phyloP scores from a whole-genome alignment of 306 rosid genomes.

The Corylus heterophylla region DNA sequence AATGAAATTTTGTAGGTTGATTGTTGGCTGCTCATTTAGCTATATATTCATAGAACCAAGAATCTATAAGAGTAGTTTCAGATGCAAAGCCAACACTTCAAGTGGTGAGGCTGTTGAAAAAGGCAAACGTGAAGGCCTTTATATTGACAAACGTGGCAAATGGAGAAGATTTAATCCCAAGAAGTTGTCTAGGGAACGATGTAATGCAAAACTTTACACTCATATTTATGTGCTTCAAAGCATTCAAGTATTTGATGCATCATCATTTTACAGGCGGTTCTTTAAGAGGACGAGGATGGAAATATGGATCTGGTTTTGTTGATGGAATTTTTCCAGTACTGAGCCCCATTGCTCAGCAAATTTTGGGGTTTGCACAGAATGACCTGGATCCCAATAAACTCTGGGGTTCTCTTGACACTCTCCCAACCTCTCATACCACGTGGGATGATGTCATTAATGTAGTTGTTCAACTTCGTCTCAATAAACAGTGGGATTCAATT shows the following conservation, averaged over 20 bases:
- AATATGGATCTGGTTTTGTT: conserved; percentile 93
- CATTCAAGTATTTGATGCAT: conserved; percentile 17
- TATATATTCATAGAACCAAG: conserved; percentile 26
- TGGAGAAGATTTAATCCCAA: conserved; percentile 77
- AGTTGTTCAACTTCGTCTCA: conserved; percentile 85
- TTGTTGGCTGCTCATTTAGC: conserved; percentile 19
- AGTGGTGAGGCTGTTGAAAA: conserved; percentile 53
- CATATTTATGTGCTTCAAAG: conserved; percentile 2
- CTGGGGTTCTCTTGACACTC: conserved; percentile 62
- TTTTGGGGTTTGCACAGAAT: conserved; percentile 61
- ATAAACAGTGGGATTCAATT: conserved; percentile 73
- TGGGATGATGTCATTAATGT: conserved; percentile 89
- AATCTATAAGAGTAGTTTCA: conserved; percentile 25
- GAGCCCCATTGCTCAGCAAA: conserved; percentile 66
- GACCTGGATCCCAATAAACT: conserved; percentile 49
- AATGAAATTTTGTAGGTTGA: conserved; percentile 33
- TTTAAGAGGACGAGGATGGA: conserved; percentile 89
- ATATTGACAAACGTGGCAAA: conserved; percentile 70
- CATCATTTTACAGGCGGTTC: conserved; percentile 72
- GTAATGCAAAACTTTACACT: conserved; percentile 38
- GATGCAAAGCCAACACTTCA: conserved; percentile 50
- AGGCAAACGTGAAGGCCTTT: conserved; percentile 65
- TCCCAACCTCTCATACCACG: conserved; percentile 67
- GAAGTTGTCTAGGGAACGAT: conserved; percentile 77
- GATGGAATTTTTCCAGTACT: conserved; percentile 89